A percentile compares a stretch with the other conserved stretches of the same genome.
phyloP scores from a whole-genome alignment of 2,329 filamentous ascomycete species.

The Claviceps cyperi region DNA sequence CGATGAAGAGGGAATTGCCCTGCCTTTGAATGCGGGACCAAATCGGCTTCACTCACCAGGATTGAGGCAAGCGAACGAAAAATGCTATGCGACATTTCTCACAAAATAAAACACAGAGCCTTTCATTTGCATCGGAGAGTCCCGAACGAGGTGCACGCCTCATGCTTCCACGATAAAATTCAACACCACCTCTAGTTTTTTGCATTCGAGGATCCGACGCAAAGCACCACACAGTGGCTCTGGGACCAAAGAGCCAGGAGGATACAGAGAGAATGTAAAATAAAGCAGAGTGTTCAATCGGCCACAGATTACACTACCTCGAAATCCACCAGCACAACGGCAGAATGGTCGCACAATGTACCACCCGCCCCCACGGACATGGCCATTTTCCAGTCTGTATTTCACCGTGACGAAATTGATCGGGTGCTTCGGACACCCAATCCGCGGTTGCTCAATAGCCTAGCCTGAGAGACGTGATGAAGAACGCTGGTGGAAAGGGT shows the following conservation, averaged over 20 bases:
- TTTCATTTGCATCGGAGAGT: no score
- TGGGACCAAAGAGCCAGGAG: conserved; percentile 42
- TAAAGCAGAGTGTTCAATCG: conserved; percentile 17
- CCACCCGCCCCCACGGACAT: conserved; percentile 26
- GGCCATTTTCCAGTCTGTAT: conserved; percentile 39
- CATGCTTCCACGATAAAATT: no score
- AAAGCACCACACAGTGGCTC: conserved; percentile 39
- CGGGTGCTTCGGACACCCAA: conserved; percentile 37
- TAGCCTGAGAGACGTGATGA: conserved; percentile 14
- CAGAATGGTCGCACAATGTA: neutral
- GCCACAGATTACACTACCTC: conserved; percentile 15
- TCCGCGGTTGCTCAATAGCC: conserved; percentile 39
- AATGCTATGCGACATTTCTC: no score
- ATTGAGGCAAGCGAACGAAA: no score
- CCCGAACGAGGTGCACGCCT: no score
- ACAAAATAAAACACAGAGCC: no score
- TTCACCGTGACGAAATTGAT: conserved; percentile 34
- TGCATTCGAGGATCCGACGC: conserved; percentile 43
- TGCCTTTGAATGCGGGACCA: no score
- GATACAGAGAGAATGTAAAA: conserved; percentile 18
- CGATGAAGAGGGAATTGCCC: no score
- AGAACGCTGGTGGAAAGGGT: neutral
- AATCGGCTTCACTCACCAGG: no score
- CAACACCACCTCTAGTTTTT: conserved; percentile 28
- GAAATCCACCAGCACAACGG: conserved; percentile 10